phyloP scores from a whole-genome alignment of 371 early-diverging fungal genomes.

The Mycotypha africana region DNA sequence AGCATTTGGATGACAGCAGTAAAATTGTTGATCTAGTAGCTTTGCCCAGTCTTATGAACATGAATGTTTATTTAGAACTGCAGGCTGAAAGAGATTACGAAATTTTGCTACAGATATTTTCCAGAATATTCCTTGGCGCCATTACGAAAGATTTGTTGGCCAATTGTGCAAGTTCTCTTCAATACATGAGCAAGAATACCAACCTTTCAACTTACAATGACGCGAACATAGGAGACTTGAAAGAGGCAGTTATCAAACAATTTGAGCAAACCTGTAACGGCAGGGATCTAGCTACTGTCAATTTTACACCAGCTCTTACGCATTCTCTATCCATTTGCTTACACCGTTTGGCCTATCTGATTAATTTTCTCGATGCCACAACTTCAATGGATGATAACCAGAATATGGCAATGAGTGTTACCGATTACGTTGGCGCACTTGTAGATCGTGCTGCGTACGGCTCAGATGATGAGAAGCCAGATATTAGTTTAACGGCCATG shows the following conservation, averaged over 20 bases:
- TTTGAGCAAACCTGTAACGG: conserved; percentile 37
- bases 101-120: conserved; percentile 52
- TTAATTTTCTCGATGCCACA: conserved; percentile 29
- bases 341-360: conserved; percentile 31
- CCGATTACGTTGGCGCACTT: conserved; percentile 17
- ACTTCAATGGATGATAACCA: conserved; percentile 32
- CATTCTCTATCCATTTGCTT: conserved; percentile 41
- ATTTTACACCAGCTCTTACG: conserved; percentile 29
- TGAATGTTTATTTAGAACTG: conserved; percentile 61
- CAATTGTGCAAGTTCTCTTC: conserved; percentile 35
- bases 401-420: conserved; percentile 28
- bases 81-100: conserved; percentile 62
- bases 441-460: conserved; percentile 31
- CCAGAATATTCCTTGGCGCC: conserved; percentile 50
- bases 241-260: conserved; percentile 32
- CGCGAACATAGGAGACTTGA: conserved; percentile 29
- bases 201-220: conserved; percentile 33
- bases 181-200: conserved; percentile 34
- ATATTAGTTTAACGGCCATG: conserved; percentile 28
- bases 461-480: conserved; percentile 27
- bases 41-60: conserved; percentile 53
- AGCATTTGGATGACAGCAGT: conserved; percentile 53
- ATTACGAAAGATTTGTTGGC: conserved; percentile 27
- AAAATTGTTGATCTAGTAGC: conserved; percentile 49
- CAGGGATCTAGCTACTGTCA: conserved; percentile 39